A percentile compares a stretch with the other conserved stretches of the same genome.
Evolutionary conservation across 768 basidiomycete species (phyloP).

Genomic region (Brasilioporus rufonigricans): DNA sequence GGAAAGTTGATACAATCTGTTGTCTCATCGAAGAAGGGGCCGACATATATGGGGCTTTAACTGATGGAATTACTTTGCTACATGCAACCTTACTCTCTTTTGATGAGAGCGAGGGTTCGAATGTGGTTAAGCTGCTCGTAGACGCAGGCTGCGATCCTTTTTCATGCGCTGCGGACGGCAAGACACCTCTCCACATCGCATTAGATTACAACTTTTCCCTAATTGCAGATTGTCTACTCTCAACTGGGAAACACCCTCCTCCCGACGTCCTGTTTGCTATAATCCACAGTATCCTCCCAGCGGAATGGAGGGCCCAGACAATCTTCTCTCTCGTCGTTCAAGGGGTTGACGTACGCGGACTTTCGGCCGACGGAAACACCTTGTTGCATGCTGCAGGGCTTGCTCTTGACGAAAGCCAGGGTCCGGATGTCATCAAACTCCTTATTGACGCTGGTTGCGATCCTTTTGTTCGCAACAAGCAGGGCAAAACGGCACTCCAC

Average conservation of each 20-base stretch:
- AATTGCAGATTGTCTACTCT: too few relatives aligned
- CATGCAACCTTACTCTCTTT: neutral
- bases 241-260: too few relatives aligned
- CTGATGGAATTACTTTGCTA: neutral
- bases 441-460: conserved; percentile 10
- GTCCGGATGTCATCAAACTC: neutral
- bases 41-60: neutral
- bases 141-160: neutral
- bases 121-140: too few relatives aligned
- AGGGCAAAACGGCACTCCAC: conserved; percentile 1
- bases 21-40: neutral
- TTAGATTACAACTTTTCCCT: too few relatives aligned
- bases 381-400: neutral
- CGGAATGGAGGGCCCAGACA: neutral
- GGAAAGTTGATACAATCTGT: neutral
- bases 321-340: neutral
- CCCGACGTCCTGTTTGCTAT: too few relatives aligned
- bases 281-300: neutral
- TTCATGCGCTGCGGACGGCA: too few relatives aligned
- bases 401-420: neutral
- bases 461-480: neutral
- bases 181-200: too few relatives aligned
- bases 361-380: too few relatives aligned
- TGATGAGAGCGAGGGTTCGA: neutral
- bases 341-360: neutral